Conservation (phyloP, 2,329 filamentous ascomycete species). For the Plenodomus lindquistii region DNA sequence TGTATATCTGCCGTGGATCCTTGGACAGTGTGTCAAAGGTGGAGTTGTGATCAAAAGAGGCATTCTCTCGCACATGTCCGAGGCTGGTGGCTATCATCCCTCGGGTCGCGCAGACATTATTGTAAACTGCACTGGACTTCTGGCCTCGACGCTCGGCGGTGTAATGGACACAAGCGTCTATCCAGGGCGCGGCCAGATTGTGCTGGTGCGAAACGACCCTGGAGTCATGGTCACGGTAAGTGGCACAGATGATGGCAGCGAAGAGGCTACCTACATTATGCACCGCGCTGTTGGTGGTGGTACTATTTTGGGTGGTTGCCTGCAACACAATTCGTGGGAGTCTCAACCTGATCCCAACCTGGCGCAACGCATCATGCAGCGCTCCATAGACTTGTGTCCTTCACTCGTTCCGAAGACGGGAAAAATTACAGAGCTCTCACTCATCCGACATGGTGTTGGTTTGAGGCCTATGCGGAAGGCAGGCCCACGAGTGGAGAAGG, state of each 20-base stretch:
- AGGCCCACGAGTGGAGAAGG: conserved; percentile 76
- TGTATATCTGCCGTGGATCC: conserved; percentile 84
- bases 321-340: conserved; percentile 80
- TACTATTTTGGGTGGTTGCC: conserved; percentile 83
- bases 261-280: conserved; percentile 82
- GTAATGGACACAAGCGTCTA: conserved; percentile 75
- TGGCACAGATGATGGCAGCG: conserved; percentile 72
- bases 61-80: conserved; percentile 66
- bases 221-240: conserved; percentile 71
- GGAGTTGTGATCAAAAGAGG: conserved; percentile 63
- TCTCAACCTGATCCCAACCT: conserved; percentile 75
- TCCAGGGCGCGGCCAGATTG: conserved; percentile 80
- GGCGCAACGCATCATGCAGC: conserved; percentile 82
- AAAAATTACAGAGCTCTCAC: conserved; percentile 71
- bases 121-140: conserved; percentile 83
- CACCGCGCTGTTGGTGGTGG: conserved; percentile 74
- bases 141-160: conserved; percentile 75
- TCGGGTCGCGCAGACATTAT: conserved; percentile 67
- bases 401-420: conserved; percentile 60
- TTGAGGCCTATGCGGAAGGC: conserved; percentile 73
- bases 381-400: conserved; percentile 68
- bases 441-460: conserved; percentile 82
- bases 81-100: conserved; percentile 66
- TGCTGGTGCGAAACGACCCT: conserved; percentile 79
- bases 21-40: conserved; percentile 75